Evolutionary conservation across 2,329 filamentous ascomycete genomes (phyloP), one percentile per base, ranked within the genome.

Genomic region (Talaromyces amestolkiae): DNA sequence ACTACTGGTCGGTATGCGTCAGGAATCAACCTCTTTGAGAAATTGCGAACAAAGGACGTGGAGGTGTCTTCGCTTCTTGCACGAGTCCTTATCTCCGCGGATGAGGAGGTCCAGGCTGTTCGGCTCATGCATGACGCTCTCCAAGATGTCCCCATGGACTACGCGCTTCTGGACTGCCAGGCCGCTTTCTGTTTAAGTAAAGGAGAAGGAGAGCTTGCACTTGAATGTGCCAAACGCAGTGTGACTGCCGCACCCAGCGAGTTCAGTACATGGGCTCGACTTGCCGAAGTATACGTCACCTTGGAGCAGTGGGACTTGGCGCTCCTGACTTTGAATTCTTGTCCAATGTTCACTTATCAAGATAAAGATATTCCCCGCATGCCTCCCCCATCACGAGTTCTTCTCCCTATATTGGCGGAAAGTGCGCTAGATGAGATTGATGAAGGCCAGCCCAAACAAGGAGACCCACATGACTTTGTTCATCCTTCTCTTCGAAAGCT

Each of bases 321-420:
- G 0, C 85, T 99, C 27, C 89, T 96, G 5, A 98, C 95, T 3
- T 85, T 99, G 61, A 99, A 99, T 80, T 99, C 95, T 19, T 99
- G 95, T 77, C 95, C 95, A 9, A 99, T 99, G 95, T 99, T 99
- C 78, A 99, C 95, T 7, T 98, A 99, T 78, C 95, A 98, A 78
- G 95, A 99, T 79, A 98, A 97, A 78, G 95, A 99, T 76, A 90
- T 93, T 6, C 95, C 95, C 3, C 81, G 95, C 66, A 94, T 98
- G 90, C 95, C 95, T 1, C 93, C 97, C 74, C 93, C 95, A 0
- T 90, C 91, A 72, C 91, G 93, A 64, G 91, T 98, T 49, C 88
- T 91, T 70, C 85, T 99, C 15, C 95, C 95, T 0, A 91, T 94
- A 17, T 84, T 98, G 61, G 86, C 91, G 0, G 95, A 98, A 77